A percentile compares a stretch with the other conserved stretches of the same genome.
Evolutionary conservation across 2,329 filamentous ascomycete genomes (phyloP).

Genomic region (Aspergillus costaricaensis): DNA sequence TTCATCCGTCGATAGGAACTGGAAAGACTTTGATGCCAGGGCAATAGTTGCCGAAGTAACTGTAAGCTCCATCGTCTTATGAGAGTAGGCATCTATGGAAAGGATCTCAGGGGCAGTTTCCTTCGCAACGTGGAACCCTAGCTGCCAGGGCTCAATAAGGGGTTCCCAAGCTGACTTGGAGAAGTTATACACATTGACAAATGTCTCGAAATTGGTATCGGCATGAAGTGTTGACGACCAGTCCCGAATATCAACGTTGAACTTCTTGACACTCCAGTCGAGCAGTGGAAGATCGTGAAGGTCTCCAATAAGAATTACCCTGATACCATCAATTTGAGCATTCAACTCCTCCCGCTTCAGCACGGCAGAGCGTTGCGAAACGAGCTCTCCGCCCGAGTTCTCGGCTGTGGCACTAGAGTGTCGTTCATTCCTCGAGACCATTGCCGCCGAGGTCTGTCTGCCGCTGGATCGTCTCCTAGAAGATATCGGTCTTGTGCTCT

Average conservation of each 20-base stretch:
- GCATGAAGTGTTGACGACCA: constrained; percentile 89
- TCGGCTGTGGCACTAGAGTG: constrained; percentile 47
- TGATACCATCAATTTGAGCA: constrained; percentile 82
- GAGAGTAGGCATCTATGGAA: constrained; percentile 81
- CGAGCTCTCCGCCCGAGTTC: constrained; percentile 41
- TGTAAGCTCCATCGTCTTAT: constrained; percentile 88
- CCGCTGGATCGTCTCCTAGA: constrained; percentile 53
- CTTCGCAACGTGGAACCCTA: constrained; percentile 86
- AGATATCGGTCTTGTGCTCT: constrained; percentile 36
- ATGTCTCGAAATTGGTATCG: constrained; percentile 87
- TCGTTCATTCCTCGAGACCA: constrained; percentile 47
- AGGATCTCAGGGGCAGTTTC: constrained; percentile 73
- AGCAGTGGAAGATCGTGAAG: constrained; percentile 92
- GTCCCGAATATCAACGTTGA: constrained; percentile 79
- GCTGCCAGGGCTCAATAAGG: constrained; percentile 90
- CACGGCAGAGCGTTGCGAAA: constrained; percentile 51
- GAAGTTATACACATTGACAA: constrained; percentile 98
- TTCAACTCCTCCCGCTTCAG: constrained; percentile 76
- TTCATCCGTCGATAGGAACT: constrained; percentile 84
- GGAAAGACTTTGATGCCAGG: constrained; percentile 85
- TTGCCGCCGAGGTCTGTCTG: constrained; percentile 46
- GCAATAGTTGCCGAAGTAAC: constrained; percentile 93
- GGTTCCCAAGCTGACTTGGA: constrained; percentile 99
- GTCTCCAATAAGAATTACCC: constrained; percentile 92
- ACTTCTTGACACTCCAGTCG: constrained; percentile 89